Evolutionary conservation across 2,329 filamentous ascomycete species (phyloP).

Genomic region (Penicillium sp.): DNA sequence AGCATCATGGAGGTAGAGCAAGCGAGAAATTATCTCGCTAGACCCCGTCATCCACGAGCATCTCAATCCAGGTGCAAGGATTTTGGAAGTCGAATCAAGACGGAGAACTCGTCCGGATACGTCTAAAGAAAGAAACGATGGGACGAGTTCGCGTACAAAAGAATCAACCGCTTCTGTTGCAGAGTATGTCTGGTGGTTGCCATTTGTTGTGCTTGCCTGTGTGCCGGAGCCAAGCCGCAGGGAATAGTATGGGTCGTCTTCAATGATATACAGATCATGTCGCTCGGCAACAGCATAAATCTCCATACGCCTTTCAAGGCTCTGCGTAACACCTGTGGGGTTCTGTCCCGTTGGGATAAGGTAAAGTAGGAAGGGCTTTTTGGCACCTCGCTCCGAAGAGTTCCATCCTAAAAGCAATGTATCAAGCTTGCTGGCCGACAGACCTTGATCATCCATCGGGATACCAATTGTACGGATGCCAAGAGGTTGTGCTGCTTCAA

Average conservation of each 20-base stretch:
- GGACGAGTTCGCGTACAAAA: conserved; percentile 51
- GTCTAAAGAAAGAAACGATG: conserved; percentile 72
- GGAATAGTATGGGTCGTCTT: conserved; percentile 14
- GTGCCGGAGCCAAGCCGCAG: background rate
- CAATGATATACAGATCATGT: conserved; percentile 11
- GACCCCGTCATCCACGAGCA: conserved; percentile 82
- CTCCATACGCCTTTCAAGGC: background rate
- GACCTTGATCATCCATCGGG: conserved; percentile 61
- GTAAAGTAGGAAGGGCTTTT: conserved; percentile 64
- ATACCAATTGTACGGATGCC: conserved; percentile 59
- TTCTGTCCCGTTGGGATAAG: conserved; percentile 72
- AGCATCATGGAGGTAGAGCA: conserved; percentile 73
- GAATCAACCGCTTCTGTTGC: background rate
- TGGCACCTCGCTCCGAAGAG: conserved; percentile 35
- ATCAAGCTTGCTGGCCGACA: conserved; percentile 29
- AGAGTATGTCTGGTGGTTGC: background rate
- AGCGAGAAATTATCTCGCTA: conserved; percentile 74
- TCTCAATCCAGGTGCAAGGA: conserved; percentile 73
- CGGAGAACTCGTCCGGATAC: conserved; percentile 78
- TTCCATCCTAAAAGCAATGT: background rate
- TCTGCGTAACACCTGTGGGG: conserved; percentile 6
- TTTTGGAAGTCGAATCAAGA: conserved; percentile 84
- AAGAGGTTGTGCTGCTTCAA: conserved; percentile 60
- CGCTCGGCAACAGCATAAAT: conserved; percentile 6
- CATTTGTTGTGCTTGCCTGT: background rate